Conservation (phyloP, 2,329 filamentous ascomycete species). For the Leptodontidium sp. region DNA sequence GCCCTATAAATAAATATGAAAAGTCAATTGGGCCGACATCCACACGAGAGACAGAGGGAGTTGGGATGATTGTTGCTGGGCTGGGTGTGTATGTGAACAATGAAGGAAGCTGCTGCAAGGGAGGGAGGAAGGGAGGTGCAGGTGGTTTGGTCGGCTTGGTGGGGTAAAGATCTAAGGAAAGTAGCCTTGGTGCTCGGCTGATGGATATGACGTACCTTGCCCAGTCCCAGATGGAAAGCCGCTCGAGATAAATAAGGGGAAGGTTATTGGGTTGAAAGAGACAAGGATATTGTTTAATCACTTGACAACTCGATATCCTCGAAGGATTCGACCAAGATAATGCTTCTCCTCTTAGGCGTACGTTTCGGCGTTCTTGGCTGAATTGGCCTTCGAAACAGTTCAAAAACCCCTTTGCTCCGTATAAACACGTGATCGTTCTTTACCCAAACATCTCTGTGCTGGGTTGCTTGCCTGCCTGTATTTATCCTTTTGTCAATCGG, state of each 20-base stretch:
- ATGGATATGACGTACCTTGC: conserved; percentile 8
- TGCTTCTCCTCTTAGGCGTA: background rate
- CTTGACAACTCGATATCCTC: conserved; percentile 2
- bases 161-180: background rate
- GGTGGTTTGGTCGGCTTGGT: background rate
- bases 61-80: background rate
- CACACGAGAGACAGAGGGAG: background rate
- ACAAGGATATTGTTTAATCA: conserved; percentile 6
- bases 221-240: background rate
- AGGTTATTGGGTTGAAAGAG: background rate
- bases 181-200: conserved; percentile 13
- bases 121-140: background rate
- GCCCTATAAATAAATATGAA: background rate
- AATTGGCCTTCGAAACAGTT: background rate
- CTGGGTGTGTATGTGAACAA: background rate
- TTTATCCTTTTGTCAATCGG: background rate
- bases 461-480: background rate
- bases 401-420: conserved; percentile 9
- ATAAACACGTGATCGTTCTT: background rate
- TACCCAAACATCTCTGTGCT: background rate
- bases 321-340: background rate
- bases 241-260: background rate
- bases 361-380: background rate
- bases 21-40: background rate
- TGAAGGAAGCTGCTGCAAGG: background rate